Conservation (phyloP, 2,329 filamentous ascomycete species). For the Rhynchosporium secalis region DNA sequence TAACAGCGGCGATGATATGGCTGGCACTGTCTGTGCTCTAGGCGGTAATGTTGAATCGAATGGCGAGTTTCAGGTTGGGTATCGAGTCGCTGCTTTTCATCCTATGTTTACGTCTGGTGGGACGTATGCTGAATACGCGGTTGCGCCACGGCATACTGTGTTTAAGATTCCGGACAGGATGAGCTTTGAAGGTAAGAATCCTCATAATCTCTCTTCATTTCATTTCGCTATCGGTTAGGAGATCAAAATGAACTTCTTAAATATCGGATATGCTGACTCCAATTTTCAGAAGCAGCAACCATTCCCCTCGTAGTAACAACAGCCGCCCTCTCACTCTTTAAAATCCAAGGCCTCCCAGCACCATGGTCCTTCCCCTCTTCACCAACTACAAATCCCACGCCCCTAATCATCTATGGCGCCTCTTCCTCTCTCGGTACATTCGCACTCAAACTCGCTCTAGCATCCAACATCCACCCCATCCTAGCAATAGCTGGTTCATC, state of each 20-base stretch:
- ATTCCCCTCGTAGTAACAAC: conserved; percentile 46
- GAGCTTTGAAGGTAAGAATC: conserved; percentile 24
- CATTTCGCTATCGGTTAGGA: not conserved
- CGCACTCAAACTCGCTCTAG: conserved; percentile 51
- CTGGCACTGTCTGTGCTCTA: conserved; percentile 47
- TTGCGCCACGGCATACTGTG: conserved; percentile 53
- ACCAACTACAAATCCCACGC: conserved; percentile 1
- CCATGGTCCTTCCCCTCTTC: conserved; percentile 36
- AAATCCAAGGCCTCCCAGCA: conserved; percentile 40
- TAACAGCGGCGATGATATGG: conserved; percentile 31
- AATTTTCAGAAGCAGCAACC: conserved; percentile 42
- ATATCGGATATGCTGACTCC: not conserved
- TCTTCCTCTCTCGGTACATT: conserved; percentile 47
- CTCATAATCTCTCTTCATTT: not conserved
- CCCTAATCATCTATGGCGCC: conserved; percentile 32
- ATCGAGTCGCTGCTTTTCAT: conserved; percentile 49
- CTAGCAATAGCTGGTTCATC: conserved; percentile 55
- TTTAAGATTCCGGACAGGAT: conserved; percentile 41
- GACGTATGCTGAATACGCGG: conserved; percentile 59
- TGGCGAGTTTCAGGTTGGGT: conserved; percentile 41
- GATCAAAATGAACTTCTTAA: not conserved
- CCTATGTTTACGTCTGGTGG: conserved; percentile 52
- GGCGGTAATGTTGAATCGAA: conserved; percentile 47
- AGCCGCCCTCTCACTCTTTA: conserved; percentile 42
- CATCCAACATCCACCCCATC: conserved; percentile 55